Conservation (phyloP, 2,329 filamentous ascomycete species). For the Davidsoniella neocaledoniae region DNA sequence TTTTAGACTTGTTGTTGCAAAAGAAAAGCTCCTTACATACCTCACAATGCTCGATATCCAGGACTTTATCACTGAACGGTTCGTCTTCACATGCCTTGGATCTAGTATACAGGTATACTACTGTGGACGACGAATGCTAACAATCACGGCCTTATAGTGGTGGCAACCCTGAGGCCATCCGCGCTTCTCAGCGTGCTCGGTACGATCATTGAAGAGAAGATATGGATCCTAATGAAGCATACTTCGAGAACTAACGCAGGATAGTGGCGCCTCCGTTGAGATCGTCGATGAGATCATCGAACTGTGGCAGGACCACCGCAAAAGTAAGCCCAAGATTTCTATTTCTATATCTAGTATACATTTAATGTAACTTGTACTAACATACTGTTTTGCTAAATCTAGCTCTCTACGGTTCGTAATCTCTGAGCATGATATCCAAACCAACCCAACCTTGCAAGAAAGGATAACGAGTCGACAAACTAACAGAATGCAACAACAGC, state of each 20-base stretch:
- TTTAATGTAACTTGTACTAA: neutral
- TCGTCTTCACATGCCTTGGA: constrained; percentile 4
- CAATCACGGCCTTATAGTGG: constrained; percentile 32
- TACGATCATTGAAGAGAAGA: constrained; percentile 22
- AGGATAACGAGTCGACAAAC: neutral
- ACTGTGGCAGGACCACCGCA: constrained; percentile 71
- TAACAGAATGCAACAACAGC: constrained; percentile 15
- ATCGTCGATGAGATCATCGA: constrained; percentile 81
- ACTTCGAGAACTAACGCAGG: neutral
- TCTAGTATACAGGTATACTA: neutral
- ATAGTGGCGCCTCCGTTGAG: constrained; percentile 46
- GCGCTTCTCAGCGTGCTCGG: constrained; percentile 74
- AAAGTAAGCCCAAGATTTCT: constrained; percentile 32
- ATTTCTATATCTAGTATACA: neutral
- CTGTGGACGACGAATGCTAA: neutral
- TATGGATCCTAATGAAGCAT: neutral
- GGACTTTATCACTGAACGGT: constrained; percentile 61
- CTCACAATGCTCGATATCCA: constrained; percentile 53
- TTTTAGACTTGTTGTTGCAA: neutral
- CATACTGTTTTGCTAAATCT: neutral
- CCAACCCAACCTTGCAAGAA: neutral
- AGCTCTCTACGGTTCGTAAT: constrained; percentile 12
- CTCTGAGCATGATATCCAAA: neutral
- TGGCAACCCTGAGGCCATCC: constrained; percentile 79
- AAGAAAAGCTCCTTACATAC: neutral